Percentiles rank a stretch among this genome's conserved stretches.
Evolutionary conservation across 306 rosid genomes (phyloP).

Genomic region (Geum urbanum): DNA sequence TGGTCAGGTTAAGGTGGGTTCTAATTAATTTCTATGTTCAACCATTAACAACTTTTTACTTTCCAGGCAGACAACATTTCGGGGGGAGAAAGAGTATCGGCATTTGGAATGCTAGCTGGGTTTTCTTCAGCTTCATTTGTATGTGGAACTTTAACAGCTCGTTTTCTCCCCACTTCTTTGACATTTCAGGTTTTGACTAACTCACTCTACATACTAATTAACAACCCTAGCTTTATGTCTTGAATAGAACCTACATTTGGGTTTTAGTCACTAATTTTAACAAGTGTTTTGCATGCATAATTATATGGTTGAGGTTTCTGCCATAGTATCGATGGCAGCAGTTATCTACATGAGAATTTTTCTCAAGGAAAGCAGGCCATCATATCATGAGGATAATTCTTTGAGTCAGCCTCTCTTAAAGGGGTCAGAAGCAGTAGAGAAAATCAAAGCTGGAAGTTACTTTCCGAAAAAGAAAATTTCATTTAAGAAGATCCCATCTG

Average conservation of each 20-base stretch:
- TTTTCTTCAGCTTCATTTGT: constrained; percentile 60
- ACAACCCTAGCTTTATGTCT: not conserved
- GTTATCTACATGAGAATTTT: constrained; percentile 76
- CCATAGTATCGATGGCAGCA: constrained; percentile 54
- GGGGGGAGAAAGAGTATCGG: constrained; percentile 49
- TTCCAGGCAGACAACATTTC: constrained; percentile 65
- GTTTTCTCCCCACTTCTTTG: constrained; percentile 56
- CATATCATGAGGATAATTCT: constrained; percentile 3
- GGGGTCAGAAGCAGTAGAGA: constrained; percentile 19
- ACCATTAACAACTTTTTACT: not conserved
- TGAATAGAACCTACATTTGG: not conserved
- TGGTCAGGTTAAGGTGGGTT: too few relatives aligned
- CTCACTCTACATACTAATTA: not conserved
- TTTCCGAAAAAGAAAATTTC: constrained; percentile 12
- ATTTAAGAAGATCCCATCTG: constrained; percentile 51
- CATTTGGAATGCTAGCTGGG: constrained; percentile 75
- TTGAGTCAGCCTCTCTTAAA: constrained; percentile 60
- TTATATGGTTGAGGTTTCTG: too few relatives aligned
- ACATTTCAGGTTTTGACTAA: constrained; percentile 65
- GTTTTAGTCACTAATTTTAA: not conserved
- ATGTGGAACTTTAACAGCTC: constrained; percentile 67
- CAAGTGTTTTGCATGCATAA: too few relatives aligned
- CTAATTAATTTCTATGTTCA: too few relatives aligned
- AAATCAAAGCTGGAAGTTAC: constrained; percentile 17
- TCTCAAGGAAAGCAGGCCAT: constrained; percentile 57